Base-by-base conservation (phyloP, 129 eudicot genomes). In the Lactuca saligna region DNA sequence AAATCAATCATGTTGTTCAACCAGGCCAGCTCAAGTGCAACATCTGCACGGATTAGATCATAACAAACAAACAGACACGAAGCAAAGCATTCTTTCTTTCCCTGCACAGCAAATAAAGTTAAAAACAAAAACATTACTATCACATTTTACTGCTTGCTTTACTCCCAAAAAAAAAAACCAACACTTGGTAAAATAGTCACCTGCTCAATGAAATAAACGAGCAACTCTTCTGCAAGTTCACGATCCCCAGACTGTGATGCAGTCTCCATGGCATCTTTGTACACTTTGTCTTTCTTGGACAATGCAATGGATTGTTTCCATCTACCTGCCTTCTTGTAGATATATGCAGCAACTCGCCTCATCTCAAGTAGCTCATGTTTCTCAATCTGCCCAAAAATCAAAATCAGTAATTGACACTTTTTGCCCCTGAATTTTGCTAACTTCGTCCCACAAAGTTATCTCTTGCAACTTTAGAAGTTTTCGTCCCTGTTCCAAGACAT, bases 11-110 rank as follows among this genome's bases (percentile, higher is more conserved):
- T 92, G 72, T 92, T 92, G 76, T 92, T 88, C 83, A 92, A 81
- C 98, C 98, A 92, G 56, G 98, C 98, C n/a, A 92, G 95, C 69
- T 92, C 98, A 75, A 92, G 82, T 9, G 91, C 98, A 57, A 92
- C 95, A 84, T 92, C 98, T 6, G 96, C 69, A 32, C 98, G 95
- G 34, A 92, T 88, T 76, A 88, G 72, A 75, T 88, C 98, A 49
- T 92, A 92, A 74, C 96, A 92, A 53, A 92, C 98, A 57, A 88
- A 92, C 31, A 92, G 95, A 72, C 98, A 88, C 5, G 98, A 85
- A n/a, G 98, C 96, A 79, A 92, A 92, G 81, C 98, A 92, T 78
- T 92, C 96, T 79, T 92, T 92, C 89, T 92, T 92, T 44, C 98
- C 96, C 98, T 92, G 79, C 81, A 92, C 63, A 83, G 25, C 14